These are phyloP conservation scores for Massariosphaeria phaeospora DNA, from an alignment of 495 filamentous ascomycete species.

Conservation along the genomic window DNA sequence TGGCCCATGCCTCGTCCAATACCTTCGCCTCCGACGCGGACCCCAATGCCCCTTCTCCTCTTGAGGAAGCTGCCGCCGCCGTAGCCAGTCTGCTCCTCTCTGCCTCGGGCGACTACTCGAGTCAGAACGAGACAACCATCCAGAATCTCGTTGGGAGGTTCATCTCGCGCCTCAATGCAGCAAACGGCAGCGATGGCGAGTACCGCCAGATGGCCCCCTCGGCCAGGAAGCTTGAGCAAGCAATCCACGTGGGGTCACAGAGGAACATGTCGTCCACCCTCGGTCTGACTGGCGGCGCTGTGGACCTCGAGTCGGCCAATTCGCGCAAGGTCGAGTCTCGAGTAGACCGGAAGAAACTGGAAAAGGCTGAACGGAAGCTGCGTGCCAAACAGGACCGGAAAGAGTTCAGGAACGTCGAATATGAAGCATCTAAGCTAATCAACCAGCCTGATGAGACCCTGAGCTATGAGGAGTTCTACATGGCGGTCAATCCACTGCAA, in stretches of 20 bases:
- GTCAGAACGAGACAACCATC: constrained; percentile 68
- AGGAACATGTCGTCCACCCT: constrained; percentile 93
- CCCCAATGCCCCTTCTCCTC: constrained; percentile 59
- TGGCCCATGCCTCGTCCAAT: constrained; percentile 87
- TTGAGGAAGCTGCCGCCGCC: constrained; percentile 76
- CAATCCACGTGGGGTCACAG: constrained; percentile 91
- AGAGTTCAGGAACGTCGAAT: constrained; percentile 93
- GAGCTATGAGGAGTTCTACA: constrained; percentile 99
- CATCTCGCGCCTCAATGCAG: constrained; percentile 70
- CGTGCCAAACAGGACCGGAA: constrained; percentile 98
- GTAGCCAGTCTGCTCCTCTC: constrained; percentile 85
- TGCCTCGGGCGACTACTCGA: constrained; percentile 73
- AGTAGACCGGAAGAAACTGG: constrained; percentile 97
- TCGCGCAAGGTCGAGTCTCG: constrained; percentile 90
- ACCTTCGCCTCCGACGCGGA: constrained; percentile 74
- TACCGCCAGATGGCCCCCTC: constrained; percentile 61
- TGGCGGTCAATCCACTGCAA: constrained; percentile 96
- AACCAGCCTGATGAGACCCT: constrained; percentile 77
- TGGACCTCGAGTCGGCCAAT: constrained; percentile 92
- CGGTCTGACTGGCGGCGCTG: constrained; percentile 73
- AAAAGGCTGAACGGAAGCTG: constrained; percentile 98
- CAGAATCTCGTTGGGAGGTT: constrained; percentile 84
- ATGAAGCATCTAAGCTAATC: constrained; percentile 88
- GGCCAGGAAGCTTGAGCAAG: constrained; percentile 84
- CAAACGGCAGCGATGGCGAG: constrained; percentile 68